phyloP scores from a whole-genome alignment of 2,329 filamentous ascomycete species.

The Trichoderma asperellum region DNA sequence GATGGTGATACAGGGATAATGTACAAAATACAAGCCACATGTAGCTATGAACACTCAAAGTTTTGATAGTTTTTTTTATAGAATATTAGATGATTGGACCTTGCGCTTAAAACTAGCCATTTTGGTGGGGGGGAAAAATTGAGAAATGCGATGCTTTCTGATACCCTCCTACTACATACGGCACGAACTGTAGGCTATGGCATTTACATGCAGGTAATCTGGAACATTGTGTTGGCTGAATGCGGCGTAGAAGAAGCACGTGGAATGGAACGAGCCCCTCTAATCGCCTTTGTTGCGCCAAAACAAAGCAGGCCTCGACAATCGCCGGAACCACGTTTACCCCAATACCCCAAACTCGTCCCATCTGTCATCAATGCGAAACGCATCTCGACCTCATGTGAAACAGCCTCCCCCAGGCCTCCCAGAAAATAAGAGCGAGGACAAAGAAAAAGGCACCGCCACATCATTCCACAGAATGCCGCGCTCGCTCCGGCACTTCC shows the following conservation, averaged over 20 bases:
- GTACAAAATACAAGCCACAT: not conserved
- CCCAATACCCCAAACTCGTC: not conserved
- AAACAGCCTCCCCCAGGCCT: slow-evolving; percentile 2
- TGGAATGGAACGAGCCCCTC: not conserved
- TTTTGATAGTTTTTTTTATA: not conserved
- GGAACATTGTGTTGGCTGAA: not conserved
- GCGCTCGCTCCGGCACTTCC: not conserved
- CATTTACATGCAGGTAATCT: not conserved
- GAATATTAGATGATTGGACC: not conserved
- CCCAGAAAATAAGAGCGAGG: not conserved
- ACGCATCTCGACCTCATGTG: slow-evolving; percentile 4
- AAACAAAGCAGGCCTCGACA: not conserved
- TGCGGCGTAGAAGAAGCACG: not conserved
- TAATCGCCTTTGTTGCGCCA: not conserved
- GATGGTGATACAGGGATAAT: not conserved
- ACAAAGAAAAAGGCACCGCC: slow-evolving; percentile 3
- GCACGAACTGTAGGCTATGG: not conserved
- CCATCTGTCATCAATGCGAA: slow-evolving; percentile 20
- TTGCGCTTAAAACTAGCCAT: not conserved
- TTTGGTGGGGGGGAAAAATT: not conserved
- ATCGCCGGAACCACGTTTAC: not conserved
- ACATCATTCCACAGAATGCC: not conserved
- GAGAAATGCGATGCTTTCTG: not conserved
- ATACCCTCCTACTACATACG: not conserved
- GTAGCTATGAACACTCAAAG: not conserved